Percentiles rank a stretch among this genome's conserved stretches.
Conservation (phyloP, 2,329 filamentous ascomycete genomes). For the Stemphylium vesicarium region DNA sequence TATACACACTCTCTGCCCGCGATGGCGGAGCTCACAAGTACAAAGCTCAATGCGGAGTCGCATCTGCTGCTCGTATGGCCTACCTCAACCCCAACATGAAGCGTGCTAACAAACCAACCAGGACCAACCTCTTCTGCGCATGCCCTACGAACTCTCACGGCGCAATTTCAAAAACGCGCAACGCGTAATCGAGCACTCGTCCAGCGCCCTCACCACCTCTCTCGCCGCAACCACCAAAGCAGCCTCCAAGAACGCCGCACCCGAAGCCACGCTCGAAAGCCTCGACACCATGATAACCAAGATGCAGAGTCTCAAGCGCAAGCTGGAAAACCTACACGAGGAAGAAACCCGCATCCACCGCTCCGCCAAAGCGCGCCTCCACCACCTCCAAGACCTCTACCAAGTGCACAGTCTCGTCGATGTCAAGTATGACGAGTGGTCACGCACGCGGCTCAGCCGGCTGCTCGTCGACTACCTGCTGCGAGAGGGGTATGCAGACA, state of each 20-base stretch:
- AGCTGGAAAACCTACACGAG: slow-evolving; percentile 76
- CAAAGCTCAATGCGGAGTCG: slow-evolving; percentile 74
- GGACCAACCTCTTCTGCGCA: slow-evolving; percentile 93
- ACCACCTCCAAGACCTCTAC: slow-evolving; percentile 82
- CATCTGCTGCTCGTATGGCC: slow-evolving; percentile 73
- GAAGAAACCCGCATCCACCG: slow-evolving; percentile 80
- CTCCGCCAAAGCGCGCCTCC: slow-evolving; percentile 76
- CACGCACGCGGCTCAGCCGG: slow-evolving; percentile 77
- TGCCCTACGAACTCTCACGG: slow-evolving; percentile 89
- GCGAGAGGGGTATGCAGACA: slow-evolving; percentile 79
- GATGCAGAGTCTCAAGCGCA: slow-evolving; percentile 87
- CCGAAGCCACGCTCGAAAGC: slow-evolving; percentile 66
- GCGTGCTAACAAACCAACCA: slow-evolving; percentile 45
- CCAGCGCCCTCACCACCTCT: slow-evolving; percentile 65
- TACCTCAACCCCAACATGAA: neutral
- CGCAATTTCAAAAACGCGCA: slow-evolving; percentile 92
- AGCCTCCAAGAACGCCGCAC: slow-evolving; percentile 59
- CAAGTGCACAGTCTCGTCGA: slow-evolving; percentile 82
- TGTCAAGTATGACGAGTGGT: slow-evolving; percentile 93
- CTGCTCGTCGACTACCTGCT: slow-evolving; percentile 92
- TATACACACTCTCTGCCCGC: slow-evolving; percentile 10
- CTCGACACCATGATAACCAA: slow-evolving; percentile 85
- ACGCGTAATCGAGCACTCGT: slow-evolving; percentile 75
- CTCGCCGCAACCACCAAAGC: slow-evolving; percentile 64
- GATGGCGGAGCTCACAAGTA: slow-evolving; percentile 59